Percentiles rank a stretch among this genome's conserved stretches.
phyloP scores from a whole-genome alignment of 2,329 filamentous ascomycete species.

The Verticillium dahliae region DNA sequence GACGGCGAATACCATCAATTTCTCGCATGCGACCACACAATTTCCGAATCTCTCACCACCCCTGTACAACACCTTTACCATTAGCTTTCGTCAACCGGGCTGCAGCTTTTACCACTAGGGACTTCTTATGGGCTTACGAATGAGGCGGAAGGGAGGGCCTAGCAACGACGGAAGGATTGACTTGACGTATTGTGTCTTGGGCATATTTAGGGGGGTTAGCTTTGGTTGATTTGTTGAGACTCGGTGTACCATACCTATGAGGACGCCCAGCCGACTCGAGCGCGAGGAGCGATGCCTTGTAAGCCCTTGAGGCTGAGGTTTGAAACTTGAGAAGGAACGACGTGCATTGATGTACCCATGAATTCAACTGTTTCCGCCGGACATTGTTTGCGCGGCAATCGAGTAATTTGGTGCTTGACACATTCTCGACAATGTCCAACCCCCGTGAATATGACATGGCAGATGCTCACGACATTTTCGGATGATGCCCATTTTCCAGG shows the following conservation, averaged over 20 bases:
- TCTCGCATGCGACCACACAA: not conserved
- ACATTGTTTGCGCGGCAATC: not conserved
- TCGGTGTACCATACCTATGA: not conserved
- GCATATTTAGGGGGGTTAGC: not conserved
- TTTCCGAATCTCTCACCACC: not conserved
- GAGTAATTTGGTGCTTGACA: not conserved
- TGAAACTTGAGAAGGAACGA: not conserved
- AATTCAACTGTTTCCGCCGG: not conserved
- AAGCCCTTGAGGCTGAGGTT: not conserved
- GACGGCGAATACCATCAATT: not conserved
- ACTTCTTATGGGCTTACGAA: not conserved
- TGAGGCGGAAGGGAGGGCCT: not conserved
- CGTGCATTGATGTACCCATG: not conserved
- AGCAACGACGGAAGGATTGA: not conserved
- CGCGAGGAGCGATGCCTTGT: not conserved
- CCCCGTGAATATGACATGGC: too few relatives aligned
- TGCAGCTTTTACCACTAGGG: not conserved
- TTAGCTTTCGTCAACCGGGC: not conserved
- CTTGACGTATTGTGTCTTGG: not conserved
- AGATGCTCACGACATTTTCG: too few relatives aligned
- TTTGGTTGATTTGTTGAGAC: not conserved
- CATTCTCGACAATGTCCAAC: too few relatives aligned
- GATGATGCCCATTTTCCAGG: too few relatives aligned
- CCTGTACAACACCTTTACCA: not conserved
- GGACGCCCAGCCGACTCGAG: not conserved